A percentile compares a stretch with the other conserved stretches of the same genome.
Evolutionary conservation across 2,329 filamentous ascomycete genomes (phyloP).

Genomic region (Epicoccum sorghinum): DNA sequence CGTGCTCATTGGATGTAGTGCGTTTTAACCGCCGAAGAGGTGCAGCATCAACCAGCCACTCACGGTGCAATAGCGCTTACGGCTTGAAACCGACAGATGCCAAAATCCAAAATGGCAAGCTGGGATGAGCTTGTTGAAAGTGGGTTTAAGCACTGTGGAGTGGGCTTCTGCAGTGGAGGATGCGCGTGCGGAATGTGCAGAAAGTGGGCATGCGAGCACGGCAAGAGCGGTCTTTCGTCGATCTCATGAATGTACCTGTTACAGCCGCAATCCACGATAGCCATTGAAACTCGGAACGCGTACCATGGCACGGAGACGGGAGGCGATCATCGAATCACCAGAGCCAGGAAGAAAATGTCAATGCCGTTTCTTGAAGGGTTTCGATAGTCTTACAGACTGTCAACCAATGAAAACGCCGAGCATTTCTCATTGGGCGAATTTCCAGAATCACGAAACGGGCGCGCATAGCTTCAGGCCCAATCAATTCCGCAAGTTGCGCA

Average conservation of each 20-base stretch:
- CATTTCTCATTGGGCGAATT: conserved; percentile 5
- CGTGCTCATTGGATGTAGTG: conserved; percentile 20
- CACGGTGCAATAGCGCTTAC: conserved; percentile 39
- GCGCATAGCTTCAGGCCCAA: conserved; percentile 1
- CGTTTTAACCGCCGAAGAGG: conserved; percentile 33
- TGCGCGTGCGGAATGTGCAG: conserved; percentile 7
- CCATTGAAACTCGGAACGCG: conserved; percentile 14
- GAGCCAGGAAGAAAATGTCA: background rate
- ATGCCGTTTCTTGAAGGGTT: background rate
- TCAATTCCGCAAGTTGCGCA: background rate
- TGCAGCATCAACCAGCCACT: conserved; percentile 33
- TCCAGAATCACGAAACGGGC: background rate
- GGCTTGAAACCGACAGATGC: conserved; percentile 32
- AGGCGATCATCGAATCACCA: background rate
- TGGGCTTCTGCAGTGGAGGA: background rate
- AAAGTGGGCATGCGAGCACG: conserved; percentile 1
- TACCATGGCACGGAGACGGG: conserved; percentile 2
- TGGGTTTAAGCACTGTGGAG: conserved; percentile 10
- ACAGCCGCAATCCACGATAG: conserved; percentile 2
- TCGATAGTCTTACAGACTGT: background rate
- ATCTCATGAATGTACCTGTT: conserved; percentile 6
- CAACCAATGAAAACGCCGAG: background rate
- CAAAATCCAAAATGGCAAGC: conserved; percentile 17
- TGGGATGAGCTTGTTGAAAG: conserved; percentile 12
- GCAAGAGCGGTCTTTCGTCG: background rate